phyloP scores from a whole-genome alignment of 192 early-diverging fungal species.

The Backusella psychrophila region DNA sequence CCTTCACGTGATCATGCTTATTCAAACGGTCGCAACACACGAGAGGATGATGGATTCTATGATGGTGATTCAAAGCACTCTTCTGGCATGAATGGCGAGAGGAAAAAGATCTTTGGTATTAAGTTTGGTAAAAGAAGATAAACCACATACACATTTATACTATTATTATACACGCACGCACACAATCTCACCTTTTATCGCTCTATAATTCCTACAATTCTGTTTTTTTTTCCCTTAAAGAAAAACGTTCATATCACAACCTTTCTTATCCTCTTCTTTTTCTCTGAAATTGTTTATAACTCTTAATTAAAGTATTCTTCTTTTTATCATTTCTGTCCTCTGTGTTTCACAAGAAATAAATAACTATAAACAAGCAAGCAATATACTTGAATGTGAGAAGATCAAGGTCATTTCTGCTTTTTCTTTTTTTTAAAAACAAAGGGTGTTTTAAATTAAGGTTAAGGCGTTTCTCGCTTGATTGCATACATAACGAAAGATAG shows the following conservation, averaged over 20 bases:
- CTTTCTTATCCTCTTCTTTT: not conserved
- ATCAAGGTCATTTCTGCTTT: not conserved
- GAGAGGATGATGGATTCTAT: constrained; percentile 22
- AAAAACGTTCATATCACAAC: not conserved
- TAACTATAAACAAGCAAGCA: not conserved
- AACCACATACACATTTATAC: not conserved
- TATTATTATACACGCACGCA: not conserved
- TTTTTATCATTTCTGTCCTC: not conserved
- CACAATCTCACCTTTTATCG: not conserved
- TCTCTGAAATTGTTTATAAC: constrained; percentile 5
- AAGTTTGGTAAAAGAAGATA: constrained; percentile 23
- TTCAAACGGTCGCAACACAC: constrained; percentile 10
- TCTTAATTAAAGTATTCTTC: constrained; percentile 15
- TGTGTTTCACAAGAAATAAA: not conserved
- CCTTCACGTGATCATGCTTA: constrained; percentile 20
- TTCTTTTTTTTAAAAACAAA: not conserved
- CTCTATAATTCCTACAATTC: not conserved
- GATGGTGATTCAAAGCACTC: constrained; percentile 30
- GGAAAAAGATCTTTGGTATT: constrained; percentile 20
- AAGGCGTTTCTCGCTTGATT: constrained; percentile 46
- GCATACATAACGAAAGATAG: no score
- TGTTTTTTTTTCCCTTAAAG: not conserved
- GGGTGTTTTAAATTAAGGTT: constrained; percentile 42
- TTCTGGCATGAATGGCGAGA: not conserved
- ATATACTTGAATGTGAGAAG: not conserved